A percentile compares a stretch with the other conserved stretches of the same genome.
phyloP scores from a whole-genome alignment of 1,284 basidiomycete genomes.

The Cryptococcus jaspeensis region DNA sequence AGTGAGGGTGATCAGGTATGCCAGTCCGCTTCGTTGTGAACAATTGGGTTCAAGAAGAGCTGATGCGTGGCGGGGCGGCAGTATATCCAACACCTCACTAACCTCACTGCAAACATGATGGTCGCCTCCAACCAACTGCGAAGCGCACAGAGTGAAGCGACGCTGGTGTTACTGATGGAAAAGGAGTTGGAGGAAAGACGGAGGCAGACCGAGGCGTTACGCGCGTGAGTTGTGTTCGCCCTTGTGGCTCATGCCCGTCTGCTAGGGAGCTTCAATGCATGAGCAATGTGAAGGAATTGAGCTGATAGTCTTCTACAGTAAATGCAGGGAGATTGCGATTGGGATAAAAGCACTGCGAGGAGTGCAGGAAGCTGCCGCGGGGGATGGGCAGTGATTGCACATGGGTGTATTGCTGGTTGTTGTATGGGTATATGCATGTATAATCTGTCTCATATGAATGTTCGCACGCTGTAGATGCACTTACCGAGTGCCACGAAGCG shows the following conservation, averaged over 20 bases:
- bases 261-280: not conserved
- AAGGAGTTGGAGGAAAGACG: conserved; percentile 37
- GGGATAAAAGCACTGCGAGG: conserved; percentile 3
- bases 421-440: too few relatives aligned
- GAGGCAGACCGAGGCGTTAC: conserved; percentile 32
- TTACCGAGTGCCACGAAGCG: too few relatives aligned
- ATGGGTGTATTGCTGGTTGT: too few relatives aligned
- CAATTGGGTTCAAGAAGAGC: not conserved
- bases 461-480: too few relatives aligned
- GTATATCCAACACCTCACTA: conserved; percentile 48
- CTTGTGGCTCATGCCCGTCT: not conserved
- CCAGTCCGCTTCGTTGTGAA: not conserved
- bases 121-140: conserved; percentile 43
- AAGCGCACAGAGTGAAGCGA: conserved; percentile 42
- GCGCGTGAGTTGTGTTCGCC: conserved; percentile 23
- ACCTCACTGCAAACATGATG: conserved; percentile 48
- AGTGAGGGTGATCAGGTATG: conserved; percentile 47
- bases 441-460: too few relatives aligned
- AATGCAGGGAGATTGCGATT: conserved; percentile 16
- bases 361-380: not conserved
- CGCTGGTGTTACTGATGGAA: conserved; percentile 47
- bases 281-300: not conserved
- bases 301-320: conserved; percentile 2
- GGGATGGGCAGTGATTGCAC: not conserved
- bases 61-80: conserved; percentile 6